Evolutionary conservation across 257 asterid species (phyloP).

Genomic region (Nicotiana tabacum): DNA sequence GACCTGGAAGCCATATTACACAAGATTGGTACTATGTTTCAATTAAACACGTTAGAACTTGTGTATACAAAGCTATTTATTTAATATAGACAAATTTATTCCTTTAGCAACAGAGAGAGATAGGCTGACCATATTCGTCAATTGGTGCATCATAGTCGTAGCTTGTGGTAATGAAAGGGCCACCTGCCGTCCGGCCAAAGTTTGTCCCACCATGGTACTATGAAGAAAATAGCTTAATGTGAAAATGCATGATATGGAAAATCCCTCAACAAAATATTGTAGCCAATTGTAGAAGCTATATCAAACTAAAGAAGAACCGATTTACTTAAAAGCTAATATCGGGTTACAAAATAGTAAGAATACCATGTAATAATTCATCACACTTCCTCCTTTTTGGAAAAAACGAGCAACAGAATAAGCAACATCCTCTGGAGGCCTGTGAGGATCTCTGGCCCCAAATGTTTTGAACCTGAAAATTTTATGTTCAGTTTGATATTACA

Average conservation of each 20-base stretch:
- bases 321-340: not conserved
- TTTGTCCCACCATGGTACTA: slow-evolving; percentile 98
- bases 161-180: slow-evolving; percentile 92
- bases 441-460: slow-evolving; percentile 85
- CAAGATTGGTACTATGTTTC: slow-evolving; percentile 12
- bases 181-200: slow-evolving; percentile 97
- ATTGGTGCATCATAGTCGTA: slow-evolving; percentile 96
- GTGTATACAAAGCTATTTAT: not conserved
- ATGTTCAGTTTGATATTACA: not conserved
- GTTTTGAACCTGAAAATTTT: slow-evolving; percentile 63
- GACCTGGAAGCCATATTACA: slow-evolving; percentile 46
- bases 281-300: not conserved
- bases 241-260: not conserved
- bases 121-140: slow-evolving; percentile 76
- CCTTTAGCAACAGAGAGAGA: not conserved
- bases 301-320: not conserved
- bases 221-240: not conserved
- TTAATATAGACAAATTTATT: not conserved
- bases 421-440: slow-evolving; percentile 89
- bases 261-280: not conserved
- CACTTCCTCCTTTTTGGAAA: slow-evolving; percentile 93
- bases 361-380: slow-evolving; percentile 95
- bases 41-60: not conserved
- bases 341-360: not conserved
- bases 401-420: slow-evolving; percentile 90